Evolutionary conservation across 495 filamentous ascomycete genomes (phyloP), one percentile per base, ranked within the genome.

Genomic region (Penicillium paxilli): DNA sequence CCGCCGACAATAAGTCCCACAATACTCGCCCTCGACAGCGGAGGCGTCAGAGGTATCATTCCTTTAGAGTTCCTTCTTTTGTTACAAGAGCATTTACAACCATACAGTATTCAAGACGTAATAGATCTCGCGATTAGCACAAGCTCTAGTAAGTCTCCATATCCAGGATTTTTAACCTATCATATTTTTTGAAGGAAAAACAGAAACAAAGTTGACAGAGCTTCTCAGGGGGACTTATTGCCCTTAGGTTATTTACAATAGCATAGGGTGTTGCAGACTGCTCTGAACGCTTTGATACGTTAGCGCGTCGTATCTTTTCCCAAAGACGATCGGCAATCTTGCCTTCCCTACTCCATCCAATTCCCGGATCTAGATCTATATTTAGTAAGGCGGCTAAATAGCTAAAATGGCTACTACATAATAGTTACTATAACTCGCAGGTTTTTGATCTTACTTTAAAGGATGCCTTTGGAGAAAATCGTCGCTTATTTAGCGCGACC

Each of bases 21-120:
- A 17, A 63, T 76, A 9, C 56, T 76, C 8, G 65, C 68, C 30
- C 65, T 76, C 41, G 66, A 76, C 45, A 59, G 68, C 22, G 64
- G 66, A 12, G 63, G 68, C 1, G 60, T 68, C 12, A 55, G 66
- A 19, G 71, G 65, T 17, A 59, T 71, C 11, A 59, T 73, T 21
- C 66, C 62, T 2, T 57, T 76, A 7, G 60, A 73, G 40, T 67
- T 65, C 37, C 58, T 74, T 2, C 25, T 59, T 9, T 41, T 71
- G 4, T 47, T 76, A n/a, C 53, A 76, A 38, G 59, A 65, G 47
- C 14, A 54, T 16, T 37, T 76, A 11, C 51, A 60, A 2, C 50
- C 49, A 9, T 69, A 54, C 32, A 44, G 14, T 5, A 40, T 74
- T 19, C 54, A 67, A 38, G 65, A 67, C 25, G 47, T 73, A 0